Percentiles rank a stretch among this genome's conserved stretches.
Evolutionary conservation across 805 yeast species (phyloP).

Genomic region (Candida jianshihensis): DNA sequence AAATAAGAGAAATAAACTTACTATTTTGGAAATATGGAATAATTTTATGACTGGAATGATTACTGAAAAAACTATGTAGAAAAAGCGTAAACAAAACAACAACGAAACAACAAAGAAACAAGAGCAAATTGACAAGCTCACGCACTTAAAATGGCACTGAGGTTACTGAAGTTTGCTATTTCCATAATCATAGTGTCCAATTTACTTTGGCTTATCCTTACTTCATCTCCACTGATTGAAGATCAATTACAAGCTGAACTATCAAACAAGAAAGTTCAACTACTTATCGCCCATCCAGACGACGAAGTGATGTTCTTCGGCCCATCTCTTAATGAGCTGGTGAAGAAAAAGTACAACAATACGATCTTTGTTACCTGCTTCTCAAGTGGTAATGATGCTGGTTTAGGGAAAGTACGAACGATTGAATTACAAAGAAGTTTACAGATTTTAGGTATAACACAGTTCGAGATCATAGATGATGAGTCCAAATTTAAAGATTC

Average conservation of each 20-base stretch:
- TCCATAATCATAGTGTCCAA: too few relatives aligned
- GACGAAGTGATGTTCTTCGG: conserved; percentile 97
- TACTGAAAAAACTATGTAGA: too few relatives aligned
- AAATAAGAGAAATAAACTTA: too few relatives aligned
- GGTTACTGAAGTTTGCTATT: too few relatives aligned
- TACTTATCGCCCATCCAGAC: conserved; percentile 92
- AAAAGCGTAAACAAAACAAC: too few relatives aligned
- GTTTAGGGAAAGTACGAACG: conserved; percentile 58
- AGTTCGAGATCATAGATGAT: conserved; percentile 38
- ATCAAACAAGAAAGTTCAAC: conserved; percentile 26
- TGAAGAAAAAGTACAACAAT: conserved; percentile 42
- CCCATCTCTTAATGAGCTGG: conserved; percentile 59
- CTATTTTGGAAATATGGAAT: too few relatives aligned
- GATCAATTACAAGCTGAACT: not conserved
- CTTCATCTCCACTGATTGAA: too few relatives aligned
- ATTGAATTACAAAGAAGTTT: conserved; percentile 55
- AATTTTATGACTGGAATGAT: too few relatives aligned
- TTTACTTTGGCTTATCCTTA: too few relatives aligned
- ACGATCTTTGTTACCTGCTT: conserved; percentile 57
- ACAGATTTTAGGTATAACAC: conserved; percentile 41
- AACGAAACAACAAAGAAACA: too few relatives aligned
- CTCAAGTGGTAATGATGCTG: conserved; percentile 72
- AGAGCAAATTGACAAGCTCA: too few relatives aligned
- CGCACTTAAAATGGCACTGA: too few relatives aligned
- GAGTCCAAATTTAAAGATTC: conserved; percentile 54